These are phyloP conservation scores for Kluyveromyces sp. DNA, from an alignment of 1,139 yeast species.

Conservation along the genomic window DNA sequence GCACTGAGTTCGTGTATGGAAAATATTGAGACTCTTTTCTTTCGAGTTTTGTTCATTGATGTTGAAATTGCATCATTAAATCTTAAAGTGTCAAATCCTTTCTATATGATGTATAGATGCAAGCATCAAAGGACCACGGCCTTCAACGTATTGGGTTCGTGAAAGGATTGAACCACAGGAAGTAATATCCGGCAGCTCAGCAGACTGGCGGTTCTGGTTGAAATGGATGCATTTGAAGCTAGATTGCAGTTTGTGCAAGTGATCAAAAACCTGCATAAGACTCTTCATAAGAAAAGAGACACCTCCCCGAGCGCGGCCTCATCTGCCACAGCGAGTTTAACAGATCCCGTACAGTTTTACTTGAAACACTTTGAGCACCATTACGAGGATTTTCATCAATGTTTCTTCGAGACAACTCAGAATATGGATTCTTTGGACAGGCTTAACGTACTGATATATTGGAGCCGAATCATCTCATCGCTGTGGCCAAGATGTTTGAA, in stretches of 20 bases:
- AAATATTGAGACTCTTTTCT: too few species aligned
- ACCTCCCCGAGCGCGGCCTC: slow-evolving; percentile 10
- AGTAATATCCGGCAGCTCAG: too few species aligned
- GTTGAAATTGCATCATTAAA: background rate
- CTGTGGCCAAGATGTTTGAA: slow-evolving; percentile 16
- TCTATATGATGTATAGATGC: background rate
- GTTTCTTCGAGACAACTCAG: slow-evolving; percentile 24
- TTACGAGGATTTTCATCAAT: slow-evolving; percentile 31
- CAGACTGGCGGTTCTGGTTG: too few species aligned
- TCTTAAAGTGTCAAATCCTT: background rate
- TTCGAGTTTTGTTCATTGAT: background rate
- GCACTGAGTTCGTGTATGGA: too few species aligned
- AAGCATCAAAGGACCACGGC: too few species aligned
- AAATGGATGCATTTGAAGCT: slow-evolving; percentile 32
- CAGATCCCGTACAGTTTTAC: slow-evolving; percentile 29
- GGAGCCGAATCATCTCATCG: slow-evolving; percentile 17
- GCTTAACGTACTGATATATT: slow-evolving; percentile 25
- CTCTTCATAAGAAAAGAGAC: slow-evolving; percentile 17
- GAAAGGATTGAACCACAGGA: too few species aligned
- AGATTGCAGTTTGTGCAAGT: slow-evolving; percentile 29
- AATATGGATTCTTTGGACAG: slow-evolving; percentile 30
- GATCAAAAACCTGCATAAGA: slow-evolving; percentile 28
- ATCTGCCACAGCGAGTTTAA: slow-evolving; percentile 5
- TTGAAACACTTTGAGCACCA: slow-evolving; percentile 26
- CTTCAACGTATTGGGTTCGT: too few species aligned